Base-by-base conservation (phyloP, 768 basidiomycete species). In the Russula olivacea region DNA sequence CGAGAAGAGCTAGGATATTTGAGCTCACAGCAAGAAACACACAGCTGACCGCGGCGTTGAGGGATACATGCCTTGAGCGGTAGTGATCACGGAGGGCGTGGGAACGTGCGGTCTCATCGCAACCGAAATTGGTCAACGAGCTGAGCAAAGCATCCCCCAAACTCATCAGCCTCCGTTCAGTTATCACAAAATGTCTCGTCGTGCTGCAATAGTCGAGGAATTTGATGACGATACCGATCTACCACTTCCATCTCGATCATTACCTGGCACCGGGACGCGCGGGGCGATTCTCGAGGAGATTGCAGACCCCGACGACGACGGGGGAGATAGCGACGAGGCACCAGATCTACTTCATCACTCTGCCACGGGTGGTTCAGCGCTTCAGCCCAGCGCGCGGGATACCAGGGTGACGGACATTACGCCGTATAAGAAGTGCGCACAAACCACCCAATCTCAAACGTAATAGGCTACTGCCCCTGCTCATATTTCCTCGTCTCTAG, bases 221-320 rank as follows among this genome's bases (percentile, higher is more conserved):
- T 96, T 95, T 70, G 92, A 96, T 82, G 94, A 97, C 77, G 93
- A 96, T 70, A 92, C 91, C 14, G 93, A 96, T 72, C 82, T 95
- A 17, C 90, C 92, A 0, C 79, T 95, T 23, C 93, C 93, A 3
- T 77, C 77, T 36, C 79, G 78, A 15, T 77, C 85, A 0, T 76
- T 95, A 0, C 86, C 85, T 9, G 83, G 86, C 68, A 81, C 83
- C 6, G 87, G 88, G 61, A 62, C 80, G 1, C 82, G 78, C 45
- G 93, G 93, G 1, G 86, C 93, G 2, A 80, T 97, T 21, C 77
- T 97, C 58, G 82, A 92, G 72, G 87, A 92, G 68, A 69, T 66
- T 36, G 73, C 75, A 60, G 79, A 79, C 25, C 83, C 85, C 70
- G 81, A 85, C 69, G 81, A 84, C 68, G 81, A 84, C 2, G 19